Percentiles rank a stretch among this genome's conserved stretches.
Conservation (phyloP, 805 yeast genomes). For the Lachancea sp. region DNA sequence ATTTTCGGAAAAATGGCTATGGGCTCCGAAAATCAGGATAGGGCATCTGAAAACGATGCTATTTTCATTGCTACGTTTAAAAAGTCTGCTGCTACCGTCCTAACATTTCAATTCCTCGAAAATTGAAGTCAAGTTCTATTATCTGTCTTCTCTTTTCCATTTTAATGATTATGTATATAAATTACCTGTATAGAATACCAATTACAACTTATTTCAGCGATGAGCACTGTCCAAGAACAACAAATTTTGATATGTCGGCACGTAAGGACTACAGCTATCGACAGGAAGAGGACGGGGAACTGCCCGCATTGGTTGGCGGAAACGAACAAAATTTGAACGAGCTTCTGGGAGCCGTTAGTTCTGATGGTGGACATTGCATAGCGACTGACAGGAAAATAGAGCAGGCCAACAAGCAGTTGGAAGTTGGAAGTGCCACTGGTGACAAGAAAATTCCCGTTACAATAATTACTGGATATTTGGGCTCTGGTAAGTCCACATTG, state of each 20-base stretch:
- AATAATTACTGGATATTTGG: slow-evolving; percentile 89
- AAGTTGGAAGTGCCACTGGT: slow-evolving; percentile 1
- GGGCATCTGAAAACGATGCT: too few relatives aligned
- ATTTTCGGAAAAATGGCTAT: too few relatives aligned
- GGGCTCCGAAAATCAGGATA: too few relatives aligned
- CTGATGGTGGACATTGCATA: slow-evolving; percentile 26
- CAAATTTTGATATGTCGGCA: slow-evolving; percentile 21
- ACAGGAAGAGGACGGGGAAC: slow-evolving; percentile 30
- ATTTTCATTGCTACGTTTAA: too few relatives aligned
- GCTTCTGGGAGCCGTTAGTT: slow-evolving; percentile 18
- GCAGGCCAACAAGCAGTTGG: slow-evolving; percentile 25
- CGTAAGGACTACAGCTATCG: slow-evolving; percentile 27
- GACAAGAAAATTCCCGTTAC: slow-evolving; percentile 71
- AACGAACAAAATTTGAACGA: slow-evolving; percentile 22
- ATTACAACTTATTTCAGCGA: too few relatives aligned
- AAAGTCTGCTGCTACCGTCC: too few relatives aligned
- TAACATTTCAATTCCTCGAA: too few relatives aligned
- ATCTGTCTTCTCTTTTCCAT: too few relatives aligned
- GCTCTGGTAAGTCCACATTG: slow-evolving; percentile 89
- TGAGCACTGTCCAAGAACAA: too few relatives aligned
- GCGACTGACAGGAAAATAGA: slow-evolving; percentile 27
- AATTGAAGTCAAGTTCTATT: too few relatives aligned
- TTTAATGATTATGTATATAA: too few relatives aligned
- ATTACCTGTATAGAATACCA: too few relatives aligned
- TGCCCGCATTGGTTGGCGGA: slow-evolving; percentile 29